Evolutionary conservation across 768 basidiomycete genomes (phyloP).

Genomic region (Boletus pseudopeckii): DNA sequence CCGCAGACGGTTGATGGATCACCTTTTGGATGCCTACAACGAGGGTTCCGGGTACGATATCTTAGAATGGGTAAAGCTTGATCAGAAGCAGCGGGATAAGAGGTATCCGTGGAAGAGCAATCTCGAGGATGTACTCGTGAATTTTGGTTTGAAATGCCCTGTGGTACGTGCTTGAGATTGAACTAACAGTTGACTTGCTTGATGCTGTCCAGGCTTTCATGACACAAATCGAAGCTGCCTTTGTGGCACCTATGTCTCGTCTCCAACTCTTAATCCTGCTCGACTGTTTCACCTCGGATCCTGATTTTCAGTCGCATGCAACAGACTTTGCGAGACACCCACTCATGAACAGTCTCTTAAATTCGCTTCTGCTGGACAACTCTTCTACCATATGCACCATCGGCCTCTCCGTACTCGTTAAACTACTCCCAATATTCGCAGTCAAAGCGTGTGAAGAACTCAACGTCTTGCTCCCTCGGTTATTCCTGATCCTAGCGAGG

Average conservation of each 20-base stretch:
- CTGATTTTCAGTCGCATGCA: slow-evolving; percentile 48
- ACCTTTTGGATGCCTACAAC: slow-evolving; percentile 73
- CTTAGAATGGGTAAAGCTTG: slow-evolving; percentile 69
- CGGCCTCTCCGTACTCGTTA: slow-evolving; percentile 60
- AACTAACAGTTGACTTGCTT: slow-evolving; percentile 7
- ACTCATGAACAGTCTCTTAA: slow-evolving; percentile 60
- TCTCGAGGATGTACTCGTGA: slow-evolving; percentile 70
- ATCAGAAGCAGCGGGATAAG: slow-evolving; percentile 57
- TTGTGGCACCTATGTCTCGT: slow-evolving; percentile 55
- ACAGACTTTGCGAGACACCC: slow-evolving; percentile 55
- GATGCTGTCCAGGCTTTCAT: slow-evolving; percentile 55
- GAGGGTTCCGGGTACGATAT: slow-evolving; percentile 72
- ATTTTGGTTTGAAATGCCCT: slow-evolving; percentile 59
- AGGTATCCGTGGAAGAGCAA: slow-evolving; percentile 72
- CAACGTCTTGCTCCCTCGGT: slow-evolving; percentile 56
- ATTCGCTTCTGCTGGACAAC: slow-evolving; percentile 69
- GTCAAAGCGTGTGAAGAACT: slow-evolving; percentile 56
- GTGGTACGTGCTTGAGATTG: slow-evolving; percentile 46
- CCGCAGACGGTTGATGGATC: slow-evolving; percentile 63
- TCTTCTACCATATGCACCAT: slow-evolving; percentile 69
- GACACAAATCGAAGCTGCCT: slow-evolving; percentile 62
- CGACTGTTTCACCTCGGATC: slow-evolving; percentile 55
- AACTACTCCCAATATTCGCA: slow-evolving; percentile 72
- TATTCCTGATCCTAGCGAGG: slow-evolving; percentile 66
- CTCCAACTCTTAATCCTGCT: slow-evolving; percentile 70